Evolutionary conservation across 106 monocot genomes (phyloP), one percentile per base, ranked within the genome.

Genomic region (Acorus calamus): DNA sequence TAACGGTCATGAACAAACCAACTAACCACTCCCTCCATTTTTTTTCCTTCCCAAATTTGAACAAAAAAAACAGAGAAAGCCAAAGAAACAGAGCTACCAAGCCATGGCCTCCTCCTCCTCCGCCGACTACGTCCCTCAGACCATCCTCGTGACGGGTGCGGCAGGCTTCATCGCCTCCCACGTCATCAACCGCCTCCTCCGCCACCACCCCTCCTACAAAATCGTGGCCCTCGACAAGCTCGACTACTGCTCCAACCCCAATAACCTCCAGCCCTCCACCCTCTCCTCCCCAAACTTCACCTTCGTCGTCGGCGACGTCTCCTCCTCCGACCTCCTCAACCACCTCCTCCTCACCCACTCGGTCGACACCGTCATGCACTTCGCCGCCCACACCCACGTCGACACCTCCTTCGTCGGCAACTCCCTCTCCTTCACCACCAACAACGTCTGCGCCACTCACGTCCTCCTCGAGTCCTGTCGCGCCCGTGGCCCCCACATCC

Each of bases 361-460:
- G 1, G 69, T 76, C 12, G 69, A 76, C 57, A 76, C 76, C 13
- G 69, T 76, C 52, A 76, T 76, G 76, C 76, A 69, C 56, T 76
- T 76, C 57, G 76, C 76, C 11, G 76, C 54, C 28, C 28, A 28
- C 28, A 28, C 28, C 28, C 28, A 28, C 28, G 28, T 28, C 1
- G 28, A 28, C 28, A 28, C 28, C 28, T 69, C 69, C 55, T 76
- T 69, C 14, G 69, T 76, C 42, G 76, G 76, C 7, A 76, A 76
- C 51, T 76, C 76, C 9, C 69, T 76, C 41, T 69, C 69, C 53
- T 76, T 76, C 55, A 76, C 76, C 6, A 76, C 69, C 57, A 76
- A 76, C 69, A 76, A 76, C 44, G 49, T 62, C 11, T 62, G 49
- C 49, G 62, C 49, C 11, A 62, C 62, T 14, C 62, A 62, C 49